Evolutionary conservation across 176 grass and related monocot genomes (phyloP), one percentile per base, ranked within the genome.

Genomic region (Zoysia japonica): DNA sequence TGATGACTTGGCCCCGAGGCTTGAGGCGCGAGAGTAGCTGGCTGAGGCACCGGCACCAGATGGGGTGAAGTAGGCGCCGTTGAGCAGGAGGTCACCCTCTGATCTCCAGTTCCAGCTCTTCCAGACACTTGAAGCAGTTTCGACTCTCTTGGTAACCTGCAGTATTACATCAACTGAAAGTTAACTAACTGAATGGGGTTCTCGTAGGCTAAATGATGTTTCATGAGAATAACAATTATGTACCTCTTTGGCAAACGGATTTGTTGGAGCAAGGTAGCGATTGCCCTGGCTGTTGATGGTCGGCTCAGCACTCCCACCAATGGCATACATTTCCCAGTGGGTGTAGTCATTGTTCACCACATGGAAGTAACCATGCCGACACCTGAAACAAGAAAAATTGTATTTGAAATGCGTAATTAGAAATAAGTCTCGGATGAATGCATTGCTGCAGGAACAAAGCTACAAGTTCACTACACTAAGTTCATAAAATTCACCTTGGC

Each of bases 71-170:
- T 86, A 96, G 20, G 93, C 93, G 1, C 93, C 93, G 3, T 96
- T 96, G 47, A 96, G 82, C 40, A 96, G 79, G 53, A 96, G 79
- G 40, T 96, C 93, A 0, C 93, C 93, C 79, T 96, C 93, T 8
- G 93, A 96, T 62, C 93, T 92, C 93, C 93, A 96, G 87, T 96
- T 96, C 93, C 93, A 96, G 75, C 71, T 11, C 82, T 96, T 86
- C 93, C 93, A 96, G n/a, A 70, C 48, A 56, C 28, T 73, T 40
- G 78, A 52, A 2, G 35, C 52, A 0, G 93, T 96, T 4, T 92
- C 85, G 0, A 96, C 93, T 3, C 93, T 92, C 85, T 96, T 96
- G 9, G 93, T 96, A 12, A 96, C 87, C 93, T 96, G 76, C 28
- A 8, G 56, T 82, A 80, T 39, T 11, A 57, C 41, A 12, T 50